Evolutionary conservation across 129 eudicot genomes (phyloP).

Genomic region (Lonicera japonica): DNA sequence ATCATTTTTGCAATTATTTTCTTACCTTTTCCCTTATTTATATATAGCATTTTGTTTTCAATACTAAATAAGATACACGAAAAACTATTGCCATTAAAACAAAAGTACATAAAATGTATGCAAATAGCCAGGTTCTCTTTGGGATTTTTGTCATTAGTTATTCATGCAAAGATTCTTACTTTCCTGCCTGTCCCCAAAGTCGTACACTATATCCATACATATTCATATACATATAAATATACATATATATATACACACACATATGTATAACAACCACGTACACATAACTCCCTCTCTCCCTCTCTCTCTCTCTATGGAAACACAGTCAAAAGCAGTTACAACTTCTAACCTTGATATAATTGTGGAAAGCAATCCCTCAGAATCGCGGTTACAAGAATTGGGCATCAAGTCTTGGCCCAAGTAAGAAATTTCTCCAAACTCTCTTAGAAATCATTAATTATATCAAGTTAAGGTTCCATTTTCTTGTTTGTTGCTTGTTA

Average conservation of each 20-base stretch:
- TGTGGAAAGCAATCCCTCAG: constrained; percentile 2
- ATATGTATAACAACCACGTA: neutral
- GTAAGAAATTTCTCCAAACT: neutral
- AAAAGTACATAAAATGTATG: too few species aligned
- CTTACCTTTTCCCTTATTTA: too few species aligned
- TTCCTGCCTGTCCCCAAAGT: neutral
- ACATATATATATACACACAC: neutral
- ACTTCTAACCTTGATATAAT: neutral
- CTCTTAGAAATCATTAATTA: too few species aligned
- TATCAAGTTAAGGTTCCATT: neutral
- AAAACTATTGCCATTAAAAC: too few species aligned
- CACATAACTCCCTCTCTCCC: neutral
- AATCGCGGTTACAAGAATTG: neutral
- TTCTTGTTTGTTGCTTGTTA: neutral
- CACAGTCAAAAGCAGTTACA: too few species aligned
- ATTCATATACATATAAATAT: too few species aligned
- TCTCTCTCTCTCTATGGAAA: neutral
- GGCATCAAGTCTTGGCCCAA: constrained; percentile 3
- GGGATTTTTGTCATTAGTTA: too few species aligned
- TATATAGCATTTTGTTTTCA: too few species aligned
- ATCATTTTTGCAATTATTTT: too few species aligned
- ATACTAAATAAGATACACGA: too few species aligned
- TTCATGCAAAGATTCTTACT: neutral
- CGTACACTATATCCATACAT: too few species aligned
- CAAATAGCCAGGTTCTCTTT: too few species aligned